phyloP scores from a whole-genome alignment of 1,284 basidiomycete genomes.

The Ceratobasidium sp. region DNA sequence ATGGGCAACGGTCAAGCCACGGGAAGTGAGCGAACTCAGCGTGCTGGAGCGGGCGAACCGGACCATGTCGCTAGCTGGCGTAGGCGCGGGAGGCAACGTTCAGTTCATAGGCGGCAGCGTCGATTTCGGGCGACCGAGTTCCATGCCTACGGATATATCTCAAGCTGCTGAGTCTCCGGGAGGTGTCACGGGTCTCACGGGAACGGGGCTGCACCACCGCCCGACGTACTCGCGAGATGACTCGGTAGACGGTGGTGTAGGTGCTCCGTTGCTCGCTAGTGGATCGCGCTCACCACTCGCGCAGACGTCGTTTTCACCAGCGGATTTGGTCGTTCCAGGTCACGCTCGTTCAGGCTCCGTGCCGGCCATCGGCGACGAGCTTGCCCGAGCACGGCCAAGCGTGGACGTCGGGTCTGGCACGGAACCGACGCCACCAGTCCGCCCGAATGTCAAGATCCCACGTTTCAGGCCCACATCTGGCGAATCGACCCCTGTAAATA shows the following conservation, averaged over 20 bases:
- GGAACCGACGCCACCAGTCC: neutral
- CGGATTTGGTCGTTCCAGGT: slow-evolving; percentile 3
- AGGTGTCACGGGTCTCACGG: neutral
- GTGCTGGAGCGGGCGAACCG: slow-evolving; percentile 25
- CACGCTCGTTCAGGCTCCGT: neutral
- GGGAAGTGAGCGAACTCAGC: slow-evolving; percentile 7
- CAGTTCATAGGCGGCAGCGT: slow-evolving; percentile 4
- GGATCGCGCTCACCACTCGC: slow-evolving; percentile 8
- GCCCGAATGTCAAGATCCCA: neutral
- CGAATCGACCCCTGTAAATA: slow-evolving; percentile 5
- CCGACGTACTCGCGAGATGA: slow-evolving; percentile 19
- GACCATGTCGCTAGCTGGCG: slow-evolving; percentile 25
- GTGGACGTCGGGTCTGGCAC: slow-evolving; percentile 20
- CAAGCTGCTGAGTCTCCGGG: neutral
- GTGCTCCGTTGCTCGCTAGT: neutral
- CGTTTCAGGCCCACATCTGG: neutral
- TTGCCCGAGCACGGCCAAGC: slow-evolving; percentile 9
- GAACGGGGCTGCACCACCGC: neutral
- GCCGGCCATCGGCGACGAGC: slow-evolving; percentile 2
- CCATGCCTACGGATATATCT: slow-evolving; percentile 13
- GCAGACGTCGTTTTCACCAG: slow-evolving; percentile 4
- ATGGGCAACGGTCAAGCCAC: slow-evolving; percentile 20
- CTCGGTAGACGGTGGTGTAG: neutral
- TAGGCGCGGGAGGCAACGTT: slow-evolving; percentile 6
- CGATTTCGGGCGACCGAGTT: slow-evolving; percentile 16